Evolutionary conservation across 2,329 filamentous ascomycete species (phyloP).

Genomic region (Aphanoascus verrucosus): DNA sequence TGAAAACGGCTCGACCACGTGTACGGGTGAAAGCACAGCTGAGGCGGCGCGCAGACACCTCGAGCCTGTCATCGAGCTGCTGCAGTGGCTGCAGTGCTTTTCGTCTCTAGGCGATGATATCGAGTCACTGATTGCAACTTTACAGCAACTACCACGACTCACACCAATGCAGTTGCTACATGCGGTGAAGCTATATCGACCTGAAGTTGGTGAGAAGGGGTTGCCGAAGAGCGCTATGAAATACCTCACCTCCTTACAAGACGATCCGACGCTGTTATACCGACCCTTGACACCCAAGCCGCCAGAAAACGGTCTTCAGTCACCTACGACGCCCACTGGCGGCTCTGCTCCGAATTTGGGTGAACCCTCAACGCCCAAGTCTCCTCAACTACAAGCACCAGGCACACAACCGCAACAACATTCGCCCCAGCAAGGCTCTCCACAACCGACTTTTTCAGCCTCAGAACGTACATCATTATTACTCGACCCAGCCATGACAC

Average conservation of each 20-base stretch:
- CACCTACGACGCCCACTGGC: neutral
- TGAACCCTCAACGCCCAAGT: slow-evolving; percentile 11
- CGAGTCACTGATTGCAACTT: slow-evolving; percentile 74
- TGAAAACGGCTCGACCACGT: slow-evolving; percentile 77
- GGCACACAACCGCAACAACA: neutral
- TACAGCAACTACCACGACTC: slow-evolving; percentile 77
- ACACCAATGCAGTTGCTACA: slow-evolving; percentile 84
- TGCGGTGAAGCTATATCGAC: slow-evolving; percentile 81
- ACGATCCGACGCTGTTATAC: slow-evolving; percentile 53
- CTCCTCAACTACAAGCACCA: slow-evolving; percentile 8
- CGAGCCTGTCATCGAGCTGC: slow-evolving; percentile 78
- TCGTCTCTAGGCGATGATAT: slow-evolving; percentile 86
- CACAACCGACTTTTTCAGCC: slow-evolving; percentile 15
- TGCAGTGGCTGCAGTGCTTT: slow-evolving; percentile 97
- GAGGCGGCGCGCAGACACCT: slow-evolving; percentile 77
- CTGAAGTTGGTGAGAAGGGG: slow-evolving; percentile 89
- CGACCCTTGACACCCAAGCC: slow-evolving; percentile 22
- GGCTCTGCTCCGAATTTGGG: neutral
- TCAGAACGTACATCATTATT: slow-evolving; percentile 43
- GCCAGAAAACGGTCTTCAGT: slow-evolving; percentile 20
- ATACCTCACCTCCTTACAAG: slow-evolving; percentile 70
- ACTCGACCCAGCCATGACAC: slow-evolving; percentile 78
- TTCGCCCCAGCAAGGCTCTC: slow-evolving; percentile 3
- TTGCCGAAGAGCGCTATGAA: slow-evolving; percentile 80
- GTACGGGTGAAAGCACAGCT: slow-evolving; percentile 74